Evolutionary conservation across 495 filamentous ascomycete genomes (phyloP), one percentile per base, ranked within the genome.

Genomic region (Melanomma pulvis-pyrius): DNA sequence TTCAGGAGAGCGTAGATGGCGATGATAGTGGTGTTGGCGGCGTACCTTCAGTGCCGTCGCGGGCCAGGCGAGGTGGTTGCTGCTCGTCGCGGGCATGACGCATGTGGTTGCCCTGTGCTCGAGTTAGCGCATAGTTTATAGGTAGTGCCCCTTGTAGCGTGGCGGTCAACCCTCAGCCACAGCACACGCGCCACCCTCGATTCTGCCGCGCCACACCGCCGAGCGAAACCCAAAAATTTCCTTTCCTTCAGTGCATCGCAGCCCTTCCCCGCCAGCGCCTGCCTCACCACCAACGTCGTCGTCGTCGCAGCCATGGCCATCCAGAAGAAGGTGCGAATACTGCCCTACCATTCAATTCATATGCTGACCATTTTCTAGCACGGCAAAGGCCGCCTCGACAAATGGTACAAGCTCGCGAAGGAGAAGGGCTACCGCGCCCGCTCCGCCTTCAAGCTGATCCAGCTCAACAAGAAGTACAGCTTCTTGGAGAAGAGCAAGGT

Each of bases 331-430:
- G 87, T 87, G 64, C 58, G 72, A 32, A 25, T 62, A 2, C 41
- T 2, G 11, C 1, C 2, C 17, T 22, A 1, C 13, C 3, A 4
- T 4, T 22, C 46, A 7, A 15, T 24, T 21, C 34, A 63, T 15
- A 41, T 22, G 51, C 59, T 55, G 39, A 56, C 15, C 9, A 8
- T 7, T 25, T 46, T 53, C 7, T 60, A 89, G 86, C 90, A 96
- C 79, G 94, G 92, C 81, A 99, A 99, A 84, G 94, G 94, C 77
- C 93, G 94, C 84, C 86, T 98, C 64, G 94, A 98, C 82, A 97
- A 98, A 81, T 98, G 92, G 92, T 74, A 74, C 79, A 90, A 90
- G 72, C 85, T 99, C 67, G 96, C 94, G 63, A 98, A 98, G 77
- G 94, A 99, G 77, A 98, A 98, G 79, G 94, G 96, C 56, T 99